Base-by-base conservation (phyloP, 1,284 basidiomycete genomes). In the Ustilago hordei region DNA sequence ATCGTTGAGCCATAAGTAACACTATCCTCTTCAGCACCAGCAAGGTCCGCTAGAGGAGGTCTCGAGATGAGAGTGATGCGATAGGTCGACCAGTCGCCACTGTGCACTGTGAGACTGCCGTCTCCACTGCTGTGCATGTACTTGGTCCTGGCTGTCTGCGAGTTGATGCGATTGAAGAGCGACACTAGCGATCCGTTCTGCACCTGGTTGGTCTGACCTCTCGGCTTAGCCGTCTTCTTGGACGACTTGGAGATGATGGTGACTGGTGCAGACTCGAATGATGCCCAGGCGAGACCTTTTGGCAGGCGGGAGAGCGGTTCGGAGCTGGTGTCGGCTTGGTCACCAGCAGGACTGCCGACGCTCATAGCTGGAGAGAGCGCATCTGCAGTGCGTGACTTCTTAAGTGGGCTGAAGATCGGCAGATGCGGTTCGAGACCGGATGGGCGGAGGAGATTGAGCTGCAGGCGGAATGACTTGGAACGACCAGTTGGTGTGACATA, bases 211-310 rank as follows among this genome's bases (percentile, higher is more conserved):
- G 93, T 91, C 82, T 95, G 93, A 84, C 95, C 95, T 84, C 95
- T 91, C 74, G 95, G 95, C 88, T 96, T 96, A 68, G 94, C 93
- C 1, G 95, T 96, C 89, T 96, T 96, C 89, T 95, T 95, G 55
- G 94, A 95, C 35, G 95, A 95, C 87, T 98, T 98, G 81, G 95
- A 97, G 84, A 98, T 95, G 88, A 97, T 94, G 50, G 92, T 92
- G 80, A 98, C 92, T 55, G 94, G 93, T 47, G 93, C 91, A 32
- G 94, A 97, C 86, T 93, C 91, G 88, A 98, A 95, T 32, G 92
- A 91, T 8, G 93, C 93, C 94, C 95, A 97, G 1, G 69, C 65
- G 9, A 69, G 52, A 4, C 69, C 75, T 35, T 73, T 66, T 8
- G 75, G 75, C 4, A 77, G 50, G 0, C 69, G 66, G 5, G 75